These are phyloP conservation scores for Gossypium schwendimanii DNA, from an alignment of 441 rosid species.

Conservation along the genomic window DNA sequence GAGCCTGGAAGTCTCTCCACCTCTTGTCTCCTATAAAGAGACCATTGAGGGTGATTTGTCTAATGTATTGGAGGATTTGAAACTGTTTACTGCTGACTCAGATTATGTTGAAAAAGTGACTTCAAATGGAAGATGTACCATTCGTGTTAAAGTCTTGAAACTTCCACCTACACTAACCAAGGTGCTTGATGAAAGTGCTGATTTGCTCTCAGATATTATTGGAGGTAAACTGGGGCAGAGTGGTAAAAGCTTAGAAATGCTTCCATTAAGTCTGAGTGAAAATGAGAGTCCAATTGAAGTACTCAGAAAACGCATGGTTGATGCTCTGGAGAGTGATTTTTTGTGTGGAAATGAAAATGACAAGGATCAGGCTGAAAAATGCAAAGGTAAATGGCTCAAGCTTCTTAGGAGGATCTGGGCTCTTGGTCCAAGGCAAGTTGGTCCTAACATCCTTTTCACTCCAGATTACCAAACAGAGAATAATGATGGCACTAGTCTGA, in stretches of 20 bases:
- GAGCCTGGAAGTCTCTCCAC: conserved; percentile 73
- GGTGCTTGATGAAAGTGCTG: conserved; percentile 74
- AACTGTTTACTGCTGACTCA: conserved; percentile 39
- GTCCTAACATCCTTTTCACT: conserved; percentile 81
- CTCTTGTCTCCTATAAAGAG: conserved; percentile 86
- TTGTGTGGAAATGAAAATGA: conserved; percentile 42
- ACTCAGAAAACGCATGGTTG: conserved; percentile 42
- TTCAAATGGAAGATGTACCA: conserved; percentile 63
- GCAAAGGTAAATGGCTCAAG: conserved; percentile 63
- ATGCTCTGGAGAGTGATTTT: conserved; percentile 54
- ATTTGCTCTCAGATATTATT: conserved; percentile 56
- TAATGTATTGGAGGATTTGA: conserved; percentile 55
- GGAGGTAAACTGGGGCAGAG: conserved; percentile 53
- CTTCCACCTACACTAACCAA: conserved; percentile 69
- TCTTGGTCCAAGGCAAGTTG: conserved; percentile 85
- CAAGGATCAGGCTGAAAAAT: conserved; percentile 52
- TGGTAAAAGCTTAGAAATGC: conserved; percentile 39
- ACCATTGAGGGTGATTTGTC: conserved; percentile 66
- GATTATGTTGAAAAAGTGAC: conserved; percentile 71
- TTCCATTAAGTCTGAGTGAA: conserved; percentile 24
- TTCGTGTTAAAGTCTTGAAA: conserved; percentile 74
- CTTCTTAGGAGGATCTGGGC: conserved; percentile 79
- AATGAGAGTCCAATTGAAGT: conserved; percentile 50
- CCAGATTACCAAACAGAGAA: conserved; percentile 43
- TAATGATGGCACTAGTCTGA: conserved; percentile 38